These are phyloP conservation scores for Saccharomycopsis schoenii DNA, from an alignment of 805 yeast genomes.

Conservation along the genomic window DNA sequence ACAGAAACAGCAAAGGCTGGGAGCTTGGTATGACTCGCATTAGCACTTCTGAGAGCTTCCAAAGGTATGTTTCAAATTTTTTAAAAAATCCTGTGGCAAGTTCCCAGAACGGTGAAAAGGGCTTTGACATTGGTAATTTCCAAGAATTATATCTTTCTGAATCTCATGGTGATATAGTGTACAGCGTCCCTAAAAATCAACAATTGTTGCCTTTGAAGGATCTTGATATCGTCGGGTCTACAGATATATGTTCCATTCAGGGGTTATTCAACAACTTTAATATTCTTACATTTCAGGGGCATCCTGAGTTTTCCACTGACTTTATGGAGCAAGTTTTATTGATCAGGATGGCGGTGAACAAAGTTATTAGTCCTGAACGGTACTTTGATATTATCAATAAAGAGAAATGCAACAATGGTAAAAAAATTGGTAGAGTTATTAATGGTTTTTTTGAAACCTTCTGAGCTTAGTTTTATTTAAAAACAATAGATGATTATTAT, in stretches of 20 bases:
- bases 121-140: not conserved
- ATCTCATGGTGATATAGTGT: conserved; percentile 50
- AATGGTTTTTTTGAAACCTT: conserved; percentile 24
- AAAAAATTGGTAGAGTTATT: conserved; percentile 29
- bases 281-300: conserved; percentile 74
- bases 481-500: too few species aligned
- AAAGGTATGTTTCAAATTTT: conserved; percentile 20
- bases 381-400: conserved; percentile 26
- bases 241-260: conserved; percentile 50
- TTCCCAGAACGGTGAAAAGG: not conserved
- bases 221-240: conserved; percentile 36
- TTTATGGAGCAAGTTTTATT: conserved; percentile 22
- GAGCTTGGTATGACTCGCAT: conserved; percentile 57
- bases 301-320: conserved; percentile 62
- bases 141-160: conserved; percentile 28
- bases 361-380: conserved; percentile 23
- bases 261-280: conserved; percentile 41
- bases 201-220: not conserved
- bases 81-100: not conserved
- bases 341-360: conserved; percentile 19
- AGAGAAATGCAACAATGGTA: conserved; percentile 33
- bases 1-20: conserved; percentile 55
- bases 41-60: conserved; percentile 32
- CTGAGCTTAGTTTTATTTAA: not conserved
- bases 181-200: conserved; percentile 32